Evolutionary conservation across 2,329 filamentous ascomycete species (phyloP), one percentile per base, ranked within the genome.

Genomic region (Tothia fuscella): DNA sequence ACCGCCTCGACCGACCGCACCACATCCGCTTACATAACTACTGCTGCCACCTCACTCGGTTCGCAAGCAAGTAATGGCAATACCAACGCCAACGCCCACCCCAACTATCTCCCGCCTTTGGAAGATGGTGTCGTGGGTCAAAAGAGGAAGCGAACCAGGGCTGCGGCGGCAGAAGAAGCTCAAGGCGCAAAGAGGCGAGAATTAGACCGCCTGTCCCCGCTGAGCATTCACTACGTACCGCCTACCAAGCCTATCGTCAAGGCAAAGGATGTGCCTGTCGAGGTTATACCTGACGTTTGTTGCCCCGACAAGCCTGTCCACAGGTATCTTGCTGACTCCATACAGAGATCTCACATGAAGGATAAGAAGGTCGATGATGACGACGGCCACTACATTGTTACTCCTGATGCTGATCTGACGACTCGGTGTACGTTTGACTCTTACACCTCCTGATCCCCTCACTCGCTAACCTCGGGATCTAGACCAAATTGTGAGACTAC

Each of bases 341-440:
- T 41, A 26, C 48, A 74, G 68, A 67, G 64, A 46, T 58, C 62
- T 3, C 64, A 62, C 48, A 53, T 58, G 37, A 67, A 69, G 44
- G 61, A 77, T 49, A 70, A 79, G 51, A 91, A 93, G 57, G 81
- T 91, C 33, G 91, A 98, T 54, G 91, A 98, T 50, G 87, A 95
- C 34, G 91, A 98, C 53, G 91, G 91, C 4, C 91, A 98, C 61
- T 98, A 95, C 57, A 86, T 96, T 51, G 88, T 98, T 17, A 78
- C 83, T 2, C 82, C 88, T 22, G 85, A 94, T 51, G 82, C 82
- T 9, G 77, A 84, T 46, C 68, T 98, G 40, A 94, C 91, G 12
- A 79, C 91, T 33, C 74, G 86, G 74, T 98, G 88, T 94, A 72
- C 61, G 85, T 74, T 30, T 3, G 13, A 22, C 17, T 31, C 25